A percentile compares a stretch with the other conserved stretches of the same genome.
These are phyloP conservation scores for Arabis hirsuta DNA, from an alignment of 345 rosid species.

Conservation along the genomic window DNA sequence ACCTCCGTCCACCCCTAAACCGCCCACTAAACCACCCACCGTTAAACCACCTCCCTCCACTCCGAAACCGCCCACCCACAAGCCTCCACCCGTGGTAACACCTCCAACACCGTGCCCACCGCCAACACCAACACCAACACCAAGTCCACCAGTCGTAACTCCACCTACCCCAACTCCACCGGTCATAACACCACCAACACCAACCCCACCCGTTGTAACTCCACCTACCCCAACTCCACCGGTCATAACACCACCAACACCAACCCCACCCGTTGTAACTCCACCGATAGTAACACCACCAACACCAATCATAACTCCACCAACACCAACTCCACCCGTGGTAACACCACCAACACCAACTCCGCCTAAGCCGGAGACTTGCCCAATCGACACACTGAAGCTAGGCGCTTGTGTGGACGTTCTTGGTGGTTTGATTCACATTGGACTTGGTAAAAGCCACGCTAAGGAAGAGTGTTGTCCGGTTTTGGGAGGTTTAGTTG, in stretches of 20 bases:
- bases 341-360: constrained; percentile 10
- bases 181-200: constrained; percentile 15
- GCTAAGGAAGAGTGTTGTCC: constrained; percentile 88
- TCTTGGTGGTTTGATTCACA: constrained; percentile 73
- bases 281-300: constrained; percentile 28
- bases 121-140: constrained; percentile 32
- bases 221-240: constrained; percentile 32
- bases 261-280: constrained; percentile 2
- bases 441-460: constrained; percentile 66
- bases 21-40: constrained; percentile 40
- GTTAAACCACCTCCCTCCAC: constrained; percentile 37
- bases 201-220: constrained; percentile 13
- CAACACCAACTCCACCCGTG: not conserved
- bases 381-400: constrained; percentile 79
- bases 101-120: constrained; percentile 1
- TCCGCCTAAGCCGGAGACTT: constrained; percentile 56
- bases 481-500: constrained; percentile 69
- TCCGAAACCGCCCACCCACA: constrained; percentile 17
- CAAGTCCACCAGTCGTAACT: constrained; percentile 4
- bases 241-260: not conserved
- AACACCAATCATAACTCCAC: not conserved
- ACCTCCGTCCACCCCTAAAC: constrained; percentile 41
- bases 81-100: constrained; percentile 23
- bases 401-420: constrained; percentile 89
- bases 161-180: not conserved